Base-by-base conservation (phyloP, 1,284 basidiomycete genomes). In the Ustilago hordei region DNA sequence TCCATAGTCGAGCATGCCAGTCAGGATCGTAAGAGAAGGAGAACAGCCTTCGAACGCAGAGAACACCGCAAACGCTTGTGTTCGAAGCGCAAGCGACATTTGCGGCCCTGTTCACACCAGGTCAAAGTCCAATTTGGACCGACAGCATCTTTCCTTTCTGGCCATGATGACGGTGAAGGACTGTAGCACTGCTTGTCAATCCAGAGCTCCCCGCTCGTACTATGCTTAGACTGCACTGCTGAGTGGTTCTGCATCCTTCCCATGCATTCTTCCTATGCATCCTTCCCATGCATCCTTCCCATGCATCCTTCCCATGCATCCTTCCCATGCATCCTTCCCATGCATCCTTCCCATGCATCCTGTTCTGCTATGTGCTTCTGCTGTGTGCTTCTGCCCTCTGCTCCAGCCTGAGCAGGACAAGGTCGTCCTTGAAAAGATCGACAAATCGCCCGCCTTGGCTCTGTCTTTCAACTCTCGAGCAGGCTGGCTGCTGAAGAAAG, bases 221-320 rank as follows among this genome's bases (percentile, higher is more conserved):
- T 28, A 28, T 28, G 23, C 23, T 7, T 23, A 23, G 23, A 48
- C n/a, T 19, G 23, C 23, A 48, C 13, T 23, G 45, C 11, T 31
- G 45, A 48, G n/a, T 19, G 45, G 19, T 13, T 48, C 45, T 23
- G 45, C 45, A 47, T 19, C 45, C 5, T 47, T 47, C 45, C n/a
- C 45, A 47, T 47, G 45, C 45, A 47, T 15, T 1, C 39, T 4
- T n/a, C n/a, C n/a, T n/a, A n/a, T 23, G 45, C 45, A 47, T 19
- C 45, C 5, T 47, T 47, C 45, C n/a, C 45, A 47, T 23, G 45
- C 45, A 47, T 19, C 45, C 5, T 47, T 47, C 45, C n/a, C 45
- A 47, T 47, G 45, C 45, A 47, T 15, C 9, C 39, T 4, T n/a
- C n/a, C n/a, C n/a, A n/a, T n/a, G n/a, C n/a, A n/a, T n/a, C n/a